A percentile compares a stretch with the other conserved stretches of the same genome.
phyloP scores from a whole-genome alignment of 345 rosid species.

The Citrus glauca region DNA sequence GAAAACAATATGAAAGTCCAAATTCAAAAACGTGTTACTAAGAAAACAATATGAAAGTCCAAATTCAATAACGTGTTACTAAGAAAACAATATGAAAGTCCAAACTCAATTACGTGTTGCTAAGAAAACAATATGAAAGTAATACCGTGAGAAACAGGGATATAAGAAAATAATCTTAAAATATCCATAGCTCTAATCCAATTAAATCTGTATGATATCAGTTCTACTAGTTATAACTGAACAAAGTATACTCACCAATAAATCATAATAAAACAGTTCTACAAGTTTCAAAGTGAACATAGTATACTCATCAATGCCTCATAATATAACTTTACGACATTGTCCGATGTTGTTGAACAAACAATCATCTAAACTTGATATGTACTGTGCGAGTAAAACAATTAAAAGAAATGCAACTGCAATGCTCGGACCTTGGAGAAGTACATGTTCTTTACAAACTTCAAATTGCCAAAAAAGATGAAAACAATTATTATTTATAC shows the following conservation, averaged over 20 bases:
- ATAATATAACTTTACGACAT: not conserved
- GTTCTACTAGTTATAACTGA: not conserved
- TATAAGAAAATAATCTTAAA: not conserved
- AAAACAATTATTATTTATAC: constrained; percentile 26
- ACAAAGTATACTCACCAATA: not conserved
- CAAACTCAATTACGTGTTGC: too few species aligned
- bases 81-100: not conserved
- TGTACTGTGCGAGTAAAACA: not conserved
- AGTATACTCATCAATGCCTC: not conserved
- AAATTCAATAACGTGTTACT: not conserved
- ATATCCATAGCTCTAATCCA: not conserved
- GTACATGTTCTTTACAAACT: not conserved
- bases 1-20: not conserved
- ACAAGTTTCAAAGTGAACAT: not conserved
- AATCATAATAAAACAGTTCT: not conserved
- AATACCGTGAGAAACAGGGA: not conserved
- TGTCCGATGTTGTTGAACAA: not conserved
- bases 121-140: not conserved
- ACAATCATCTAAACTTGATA: not conserved
- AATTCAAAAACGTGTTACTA: too few species aligned
- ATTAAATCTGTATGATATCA: not conserved
- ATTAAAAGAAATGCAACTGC: too few species aligned
- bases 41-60: not conserved
- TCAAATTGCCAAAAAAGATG: not conserved
- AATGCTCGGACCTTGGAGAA: not conserved